phyloP scores from a whole-genome alignment of 768 basidiomycete species.

The Clitopilus hobsonii region DNA sequence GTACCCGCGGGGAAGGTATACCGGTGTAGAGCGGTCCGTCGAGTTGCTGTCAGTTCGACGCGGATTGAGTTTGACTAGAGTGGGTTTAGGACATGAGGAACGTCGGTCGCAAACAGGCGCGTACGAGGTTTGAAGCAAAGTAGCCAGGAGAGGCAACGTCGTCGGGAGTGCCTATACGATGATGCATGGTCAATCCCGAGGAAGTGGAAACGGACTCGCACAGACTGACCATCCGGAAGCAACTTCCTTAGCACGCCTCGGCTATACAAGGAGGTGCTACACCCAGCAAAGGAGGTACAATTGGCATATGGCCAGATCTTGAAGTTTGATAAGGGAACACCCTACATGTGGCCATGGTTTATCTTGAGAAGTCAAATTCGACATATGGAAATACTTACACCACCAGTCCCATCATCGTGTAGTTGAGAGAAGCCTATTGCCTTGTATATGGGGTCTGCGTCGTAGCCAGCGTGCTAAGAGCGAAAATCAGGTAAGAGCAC shows the following conservation, averaged over 20 bases:
- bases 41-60: slow-evolving; percentile 56
- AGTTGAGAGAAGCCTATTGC: slow-evolving; percentile 60
- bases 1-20: slow-evolving; percentile 50
- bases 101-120: too few species aligned
- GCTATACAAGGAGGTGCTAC: slow-evolving; percentile 39
- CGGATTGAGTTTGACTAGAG: slow-evolving; percentile 48
- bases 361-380: not conserved
- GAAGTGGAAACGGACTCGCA: not conserved
- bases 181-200: not conserved
- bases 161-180: slow-evolving; percentile 44
- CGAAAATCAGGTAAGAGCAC: not conserved
- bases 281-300: slow-evolving; percentile 50
- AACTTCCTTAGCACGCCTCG: slow-evolving; percentile 44
- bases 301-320: slow-evolving; percentile 52
- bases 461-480: slow-evolving; percentile 42
- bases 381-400: slow-evolving; percentile 27
- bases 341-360: slow-evolving; percentile 22
- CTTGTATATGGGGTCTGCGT: slow-evolving; percentile 34
- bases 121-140: slow-evolving; percentile 55
- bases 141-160: slow-evolving; percentile 64
- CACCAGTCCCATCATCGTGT: slow-evolving; percentile 61
- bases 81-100: not conserved
- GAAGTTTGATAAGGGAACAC: slow-evolving; percentile 55
- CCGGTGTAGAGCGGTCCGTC: slow-evolving; percentile 55
- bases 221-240: slow-evolving; percentile 41